Evolutionary conservation across 805 yeast genomes (phyloP), one percentile per base, ranked within the genome.

Genomic region (Peterozyma toletana): DNA sequence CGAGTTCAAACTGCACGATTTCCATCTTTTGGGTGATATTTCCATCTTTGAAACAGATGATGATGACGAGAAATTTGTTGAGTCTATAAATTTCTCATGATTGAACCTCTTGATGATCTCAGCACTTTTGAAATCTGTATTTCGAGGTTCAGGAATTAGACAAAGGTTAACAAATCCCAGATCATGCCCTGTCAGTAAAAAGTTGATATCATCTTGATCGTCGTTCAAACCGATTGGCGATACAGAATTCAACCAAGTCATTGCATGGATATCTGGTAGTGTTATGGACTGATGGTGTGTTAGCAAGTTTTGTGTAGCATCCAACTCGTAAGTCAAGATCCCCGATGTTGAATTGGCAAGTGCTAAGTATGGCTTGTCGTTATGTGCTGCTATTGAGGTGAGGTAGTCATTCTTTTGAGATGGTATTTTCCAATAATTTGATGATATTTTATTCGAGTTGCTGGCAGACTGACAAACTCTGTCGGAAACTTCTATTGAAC

Each of bases 51-150:
- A 63, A 53, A 35, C 57, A 52, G 54, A 64, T 44, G 48, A 60
- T 54, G 37, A 59, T 48, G 49, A 43, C 31, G 43, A 47, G 11
- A 39, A 31, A 15, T 48, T 43, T 13, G 56, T 57, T 15, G 59
- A 50, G 30, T 57, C 59, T 43, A 86, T 59, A 55, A 82, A 89
- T 51, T 80, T 81, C 41, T 73, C 66, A 63, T 89, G 96, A 60
- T 86, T 86, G 66, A 82, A 89, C 34, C 95, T 67, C 57, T 80
- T 84, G 48, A 83, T 64, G 16, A 89, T 83, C 57, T 80, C 87
- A 0, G 96, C 96, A 44, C 73, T 67, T 18, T 71, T 58, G 17
- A 63, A 58, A 2, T 54, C 71, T 5, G 63, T 66, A 9, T 66
- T 55, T 21, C 63, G 57, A 1, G 76, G 63, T 39, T 70, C 74